Evolutionary conservation across 2,329 filamentous ascomycete genomes (phyloP).

Genomic region (Botrytis paeoniae): DNA sequence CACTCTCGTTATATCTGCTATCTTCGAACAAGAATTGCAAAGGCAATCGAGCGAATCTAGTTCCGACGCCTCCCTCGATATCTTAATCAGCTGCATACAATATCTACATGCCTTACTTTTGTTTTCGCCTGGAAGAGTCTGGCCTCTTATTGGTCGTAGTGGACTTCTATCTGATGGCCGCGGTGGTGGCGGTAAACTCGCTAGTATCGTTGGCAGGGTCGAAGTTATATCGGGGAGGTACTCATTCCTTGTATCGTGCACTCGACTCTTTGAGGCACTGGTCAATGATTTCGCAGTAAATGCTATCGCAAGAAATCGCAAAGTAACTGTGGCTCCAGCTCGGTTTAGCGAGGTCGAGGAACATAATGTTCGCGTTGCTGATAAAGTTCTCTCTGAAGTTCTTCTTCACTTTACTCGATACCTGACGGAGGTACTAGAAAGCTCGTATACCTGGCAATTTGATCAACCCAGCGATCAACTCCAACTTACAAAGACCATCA

Average conservation of each 20-base stretch:
- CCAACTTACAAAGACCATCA: conserved; percentile 64
- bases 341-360: conserved; percentile 49
- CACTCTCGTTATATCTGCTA: conserved; percentile 75
- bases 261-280: conserved; percentile 70
- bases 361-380: conserved; percentile 69
- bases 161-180: conserved; percentile 74
- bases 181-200: conserved; percentile 67
- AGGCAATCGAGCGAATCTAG: conserved; percentile 42
- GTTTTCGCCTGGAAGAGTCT: conserved; percentile 77
- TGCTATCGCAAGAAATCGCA: conserved; percentile 62
- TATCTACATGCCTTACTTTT: conserved; percentile 73
- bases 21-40: conserved; percentile 68
- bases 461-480: conserved; percentile 63
- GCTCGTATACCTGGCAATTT: conserved; percentile 83
- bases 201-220: conserved; percentile 74
- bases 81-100: conserved; percentile 69
- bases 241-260: conserved; percentile 70
- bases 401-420: conserved; percentile 71
- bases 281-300: conserved; percentile 72
- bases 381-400: conserved; percentile 71
- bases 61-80: conserved; percentile 52
- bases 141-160: conserved; percentile 84
- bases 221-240: conserved; percentile 77
- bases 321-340: conserved; percentile 46
- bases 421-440: conserved; percentile 81